Evolutionary conservation across 768 basidiomycete species (phyloP).

Genomic region (Suillus discolor): DNA sequence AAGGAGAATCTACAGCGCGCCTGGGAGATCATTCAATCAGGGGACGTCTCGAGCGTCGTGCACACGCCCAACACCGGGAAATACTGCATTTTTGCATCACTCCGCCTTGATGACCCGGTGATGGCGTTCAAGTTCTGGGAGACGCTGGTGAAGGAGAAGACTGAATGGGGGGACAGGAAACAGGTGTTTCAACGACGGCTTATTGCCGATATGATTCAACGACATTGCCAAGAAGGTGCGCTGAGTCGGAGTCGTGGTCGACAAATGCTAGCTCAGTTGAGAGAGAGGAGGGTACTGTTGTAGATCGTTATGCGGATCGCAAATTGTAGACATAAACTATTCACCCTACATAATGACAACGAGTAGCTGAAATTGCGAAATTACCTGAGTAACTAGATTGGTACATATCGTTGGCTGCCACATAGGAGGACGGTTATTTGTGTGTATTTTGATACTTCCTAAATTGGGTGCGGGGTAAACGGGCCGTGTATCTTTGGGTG

Average conservation of each 20-base stretch:
- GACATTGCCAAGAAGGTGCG: slow-evolving; percentile 26
- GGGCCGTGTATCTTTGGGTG: not conserved
- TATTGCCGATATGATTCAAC: slow-evolving; percentile 41
- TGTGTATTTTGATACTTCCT: not conserved
- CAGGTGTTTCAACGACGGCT: slow-evolving; percentile 45
- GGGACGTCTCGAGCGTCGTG: slow-evolving; percentile 37
- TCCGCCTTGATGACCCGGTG: slow-evolving; percentile 48
- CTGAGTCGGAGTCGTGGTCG: slow-evolving; percentile 23
- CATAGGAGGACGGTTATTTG: not conserved
- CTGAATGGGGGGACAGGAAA: slow-evolving; percentile 50
- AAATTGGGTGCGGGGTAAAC: slow-evolving; percentile 9
- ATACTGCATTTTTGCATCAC: slow-evolving; percentile 50
- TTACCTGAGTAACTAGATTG: not conserved
- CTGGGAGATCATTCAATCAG: slow-evolving; percentile 43
- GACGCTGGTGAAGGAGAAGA: slow-evolving; percentile 43
- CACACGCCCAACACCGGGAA: slow-evolving; percentile 52
- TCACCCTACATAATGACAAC: slow-evolving; percentile 5
- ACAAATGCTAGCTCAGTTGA: slow-evolving; percentile 25
- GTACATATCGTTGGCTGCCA: not conserved
- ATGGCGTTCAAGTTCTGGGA: slow-evolving; percentile 67
- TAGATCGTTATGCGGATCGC: slow-evolving; percentile 17
- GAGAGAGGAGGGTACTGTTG: slow-evolving; percentile 11
- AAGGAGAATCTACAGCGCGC: slow-evolving; percentile 42
- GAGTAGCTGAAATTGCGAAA: not conserved
- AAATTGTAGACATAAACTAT: slow-evolving; percentile 13